Percentiles rank a stretch among this genome's conserved stretches.
phyloP scores from a whole-genome alignment of 495 filamentous ascomycete species.

The Penicillium steckii region DNA sequence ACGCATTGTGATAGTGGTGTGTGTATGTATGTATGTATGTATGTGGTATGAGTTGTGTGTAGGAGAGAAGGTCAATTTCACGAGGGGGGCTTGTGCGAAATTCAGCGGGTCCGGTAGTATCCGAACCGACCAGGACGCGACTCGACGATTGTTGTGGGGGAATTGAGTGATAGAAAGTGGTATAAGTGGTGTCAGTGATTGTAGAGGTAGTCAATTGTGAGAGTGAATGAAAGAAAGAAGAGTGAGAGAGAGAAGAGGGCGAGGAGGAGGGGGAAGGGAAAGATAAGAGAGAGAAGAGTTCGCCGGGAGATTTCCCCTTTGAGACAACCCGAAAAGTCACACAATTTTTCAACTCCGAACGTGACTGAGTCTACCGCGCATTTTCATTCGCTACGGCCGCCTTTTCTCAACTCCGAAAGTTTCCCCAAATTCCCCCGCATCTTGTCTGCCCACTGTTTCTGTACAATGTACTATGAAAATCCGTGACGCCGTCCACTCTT shows the following conservation, averaged over 20 bases:
- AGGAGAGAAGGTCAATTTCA: conserved; percentile 21
- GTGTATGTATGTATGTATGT: no score
- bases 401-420: neutral
- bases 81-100: conserved; percentile 24
- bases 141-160: neutral
- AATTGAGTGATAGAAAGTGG: neutral
- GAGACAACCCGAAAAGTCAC: conserved; percentile 5
- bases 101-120: conserved; percentile 32
- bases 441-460: no score
- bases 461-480: no score
- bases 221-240: conserved; percentile 14
- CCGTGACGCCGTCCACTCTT: no score
- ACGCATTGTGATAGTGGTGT: conserved; percentile 52
- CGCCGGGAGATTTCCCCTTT: conserved; percentile 19
- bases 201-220: conserved; percentile 1
- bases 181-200: neutral
- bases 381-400: conserved; percentile 13
- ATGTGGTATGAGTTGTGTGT: conserved; percentile 10
- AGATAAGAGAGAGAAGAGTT: conserved; percentile 19
- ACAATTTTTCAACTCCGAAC: conserved; percentile 4
- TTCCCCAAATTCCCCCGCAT: conserved; percentile 7
- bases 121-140: conserved; percentile 29
- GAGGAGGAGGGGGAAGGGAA: conserved; percentile 16
- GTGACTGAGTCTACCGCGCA: conserved; percentile 1
- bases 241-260: conserved; percentile 11